Percentiles rank a stretch among this genome's conserved stretches.
Conservation (phyloP, 2,329 filamentous ascomycete genomes). For the Escovopsis weberi region DNA sequence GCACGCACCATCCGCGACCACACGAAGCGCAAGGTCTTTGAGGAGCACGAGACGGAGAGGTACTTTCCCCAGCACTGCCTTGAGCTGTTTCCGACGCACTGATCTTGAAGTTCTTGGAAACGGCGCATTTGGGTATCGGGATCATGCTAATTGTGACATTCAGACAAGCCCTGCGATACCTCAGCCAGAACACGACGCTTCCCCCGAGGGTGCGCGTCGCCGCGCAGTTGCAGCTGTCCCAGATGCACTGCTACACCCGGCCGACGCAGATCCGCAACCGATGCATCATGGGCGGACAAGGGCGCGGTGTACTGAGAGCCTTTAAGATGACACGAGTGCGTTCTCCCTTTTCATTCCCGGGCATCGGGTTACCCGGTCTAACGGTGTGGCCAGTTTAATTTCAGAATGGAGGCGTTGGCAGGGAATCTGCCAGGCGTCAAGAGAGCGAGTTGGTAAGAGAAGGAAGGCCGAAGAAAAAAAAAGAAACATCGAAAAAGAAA, state of each 20-base stretch:
- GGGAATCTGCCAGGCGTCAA: slow-evolving; percentile 83
- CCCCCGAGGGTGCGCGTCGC: slow-evolving; percentile 70
- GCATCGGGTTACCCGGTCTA: too few relatives aligned
- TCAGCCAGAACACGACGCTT: slow-evolving; percentile 84
- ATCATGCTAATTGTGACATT: background rate
- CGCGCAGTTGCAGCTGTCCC: slow-evolving; percentile 80
- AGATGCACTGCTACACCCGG: slow-evolving; percentile 94
- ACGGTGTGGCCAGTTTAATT: slow-evolving; percentile 59
- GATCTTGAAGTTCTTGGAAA: background rate
- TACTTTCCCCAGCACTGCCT: slow-evolving; percentile 23
- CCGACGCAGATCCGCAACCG: slow-evolving; percentile 89
- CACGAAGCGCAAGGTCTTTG: slow-evolving; percentile 89
- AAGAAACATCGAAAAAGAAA: background rate
- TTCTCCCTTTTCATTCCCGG: background rate
- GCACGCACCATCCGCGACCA: slow-evolving; percentile 82
- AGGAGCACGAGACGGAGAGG: slow-evolving; percentile 78
- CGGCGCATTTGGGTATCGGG: background rate
- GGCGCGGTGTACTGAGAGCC: slow-evolving; percentile 77
- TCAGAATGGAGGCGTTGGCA: slow-evolving; percentile 74
- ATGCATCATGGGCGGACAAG: slow-evolving; percentile 84
- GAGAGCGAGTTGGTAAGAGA: slow-evolving; percentile 82
- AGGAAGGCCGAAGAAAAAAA: background rate
- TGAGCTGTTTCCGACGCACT: background rate
- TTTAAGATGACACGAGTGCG: slow-evolving; percentile 78
- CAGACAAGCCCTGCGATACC: slow-evolving; percentile 85